Evolutionary conservation across 192 early-diverging fungal genomes (phyloP).

Genomic region (Rhizophagus clarus): DNA sequence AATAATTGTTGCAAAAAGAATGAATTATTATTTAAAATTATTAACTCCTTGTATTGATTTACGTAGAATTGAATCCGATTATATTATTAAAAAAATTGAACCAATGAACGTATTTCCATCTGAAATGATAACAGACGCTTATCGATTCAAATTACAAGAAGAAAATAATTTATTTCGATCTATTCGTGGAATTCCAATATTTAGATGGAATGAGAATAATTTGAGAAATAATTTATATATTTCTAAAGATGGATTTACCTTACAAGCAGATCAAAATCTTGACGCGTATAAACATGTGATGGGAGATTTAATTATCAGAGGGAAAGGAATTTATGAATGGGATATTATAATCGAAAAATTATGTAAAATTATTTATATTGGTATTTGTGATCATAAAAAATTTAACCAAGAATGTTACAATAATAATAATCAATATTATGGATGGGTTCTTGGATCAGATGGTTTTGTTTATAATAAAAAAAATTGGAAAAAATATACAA

Average conservation of each 20-base stretch:
- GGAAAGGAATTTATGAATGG: constrained; percentile 24
- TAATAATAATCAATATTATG: no score
- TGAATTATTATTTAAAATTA: no score
- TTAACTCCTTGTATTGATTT: background rate
- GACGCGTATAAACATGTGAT: background rate
- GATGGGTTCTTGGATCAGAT: no score
- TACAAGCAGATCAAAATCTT: background rate
- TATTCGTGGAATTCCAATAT: background rate
- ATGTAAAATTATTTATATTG: background rate
- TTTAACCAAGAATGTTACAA: no score
- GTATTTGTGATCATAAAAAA: background rate
- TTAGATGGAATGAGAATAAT: background rate
- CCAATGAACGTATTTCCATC: background rate
- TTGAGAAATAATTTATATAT: background rate
- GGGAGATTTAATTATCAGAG: background rate
- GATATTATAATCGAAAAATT: background rate
- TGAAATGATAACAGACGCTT: background rate
- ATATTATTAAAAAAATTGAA: background rate
- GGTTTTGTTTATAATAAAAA: background rate
- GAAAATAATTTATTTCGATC: background rate
- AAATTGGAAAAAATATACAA: background rate
- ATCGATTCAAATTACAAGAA: background rate
- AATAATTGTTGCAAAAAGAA: no score
- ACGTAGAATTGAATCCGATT: background rate
- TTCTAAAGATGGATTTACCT: background rate